These are phyloP conservation scores for Dichomitus squalens DNA, from an alignment of 1,284 basidiomycete genomes.

Conservation along the genomic window DNA sequence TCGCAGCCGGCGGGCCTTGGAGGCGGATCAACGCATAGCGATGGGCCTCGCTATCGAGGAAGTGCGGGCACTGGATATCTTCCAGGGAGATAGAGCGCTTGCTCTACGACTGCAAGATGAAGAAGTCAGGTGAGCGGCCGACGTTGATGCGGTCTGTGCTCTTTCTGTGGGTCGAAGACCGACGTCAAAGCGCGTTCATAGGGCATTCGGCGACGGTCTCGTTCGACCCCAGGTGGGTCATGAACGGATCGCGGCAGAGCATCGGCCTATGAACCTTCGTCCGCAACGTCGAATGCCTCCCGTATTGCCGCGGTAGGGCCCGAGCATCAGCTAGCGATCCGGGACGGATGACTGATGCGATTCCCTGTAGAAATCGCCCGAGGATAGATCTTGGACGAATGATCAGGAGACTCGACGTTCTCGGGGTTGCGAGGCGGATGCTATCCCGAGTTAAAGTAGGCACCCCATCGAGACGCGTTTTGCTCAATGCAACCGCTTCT, in stretches of 20 bases:
- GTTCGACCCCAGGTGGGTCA: neutral
- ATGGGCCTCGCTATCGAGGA: conserved; percentile 7
- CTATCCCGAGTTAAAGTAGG: neutral
- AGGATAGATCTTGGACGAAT: neutral
- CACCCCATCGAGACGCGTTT: neutral
- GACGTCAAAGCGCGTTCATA: neutral
- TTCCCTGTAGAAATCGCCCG: neutral
- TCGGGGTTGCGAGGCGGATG: neutral
- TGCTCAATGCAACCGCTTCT: neutral
- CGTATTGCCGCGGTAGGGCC: neutral
- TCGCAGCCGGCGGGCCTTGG: neutral
- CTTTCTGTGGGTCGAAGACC: neutral
- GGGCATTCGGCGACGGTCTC: neutral
- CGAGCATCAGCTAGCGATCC: too few relatives aligned
- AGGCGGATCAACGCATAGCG: conserved; percentile 1
- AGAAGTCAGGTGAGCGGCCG: neutral
- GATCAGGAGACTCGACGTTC: neutral
- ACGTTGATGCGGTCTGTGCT: neutral
- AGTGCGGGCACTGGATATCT: neutral
- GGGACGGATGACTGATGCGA: neutral
- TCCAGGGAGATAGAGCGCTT: conserved; percentile 3
- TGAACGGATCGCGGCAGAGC: neutral
- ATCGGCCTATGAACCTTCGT: neutral
- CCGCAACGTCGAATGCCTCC: neutral
- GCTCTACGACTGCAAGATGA: conserved; percentile 3